These are phyloP conservation scores for Penicillium diatomitis DNA, from an alignment of 495 filamentous ascomycete species.

Conservation along the genomic window DNA sequence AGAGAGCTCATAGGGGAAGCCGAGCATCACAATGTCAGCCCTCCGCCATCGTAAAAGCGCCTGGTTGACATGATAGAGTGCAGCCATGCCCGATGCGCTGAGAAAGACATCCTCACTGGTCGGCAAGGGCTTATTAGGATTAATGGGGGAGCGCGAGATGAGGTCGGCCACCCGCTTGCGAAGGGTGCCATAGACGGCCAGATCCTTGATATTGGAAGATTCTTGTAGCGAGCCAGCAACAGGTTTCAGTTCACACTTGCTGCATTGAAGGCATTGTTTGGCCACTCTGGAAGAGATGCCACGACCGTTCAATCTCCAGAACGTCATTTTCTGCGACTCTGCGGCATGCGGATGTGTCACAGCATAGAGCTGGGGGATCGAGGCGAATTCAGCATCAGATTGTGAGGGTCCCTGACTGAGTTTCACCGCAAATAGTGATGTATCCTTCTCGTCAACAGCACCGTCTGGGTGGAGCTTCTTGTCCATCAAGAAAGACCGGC, in stretches of 20 bases:
- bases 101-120: slow-evolving; percentile 30
- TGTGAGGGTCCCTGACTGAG: background rate
- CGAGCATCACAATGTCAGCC: slow-evolving; percentile 11
- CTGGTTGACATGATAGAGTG: slow-evolving; percentile 19
- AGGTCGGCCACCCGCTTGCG: slow-evolving; percentile 1
- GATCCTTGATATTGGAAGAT: background rate
- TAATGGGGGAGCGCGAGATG: background rate
- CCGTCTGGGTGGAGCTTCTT: background rate
- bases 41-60: background rate
- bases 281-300: slow-evolving; percentile 7
- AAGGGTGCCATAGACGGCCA: background rate
- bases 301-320: slow-evolving; percentile 8
- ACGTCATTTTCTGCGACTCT: background rate
- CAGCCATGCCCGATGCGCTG: slow-evolving; percentile 39
- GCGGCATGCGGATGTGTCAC: background rate
- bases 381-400: too few species aligned
- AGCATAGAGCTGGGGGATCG: background rate
- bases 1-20: slow-evolving; percentile 21
- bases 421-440: background rate
- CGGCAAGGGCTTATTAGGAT: background rate
- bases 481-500: too few species aligned
- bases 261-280: background rate
- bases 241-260: background rate
- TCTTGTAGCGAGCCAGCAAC: background rate
- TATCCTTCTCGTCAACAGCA: background rate